These are phyloP conservation scores for Saccharomycopsis babjevae DNA, from an alignment of 805 yeast species.

Conservation along the genomic window DNA sequence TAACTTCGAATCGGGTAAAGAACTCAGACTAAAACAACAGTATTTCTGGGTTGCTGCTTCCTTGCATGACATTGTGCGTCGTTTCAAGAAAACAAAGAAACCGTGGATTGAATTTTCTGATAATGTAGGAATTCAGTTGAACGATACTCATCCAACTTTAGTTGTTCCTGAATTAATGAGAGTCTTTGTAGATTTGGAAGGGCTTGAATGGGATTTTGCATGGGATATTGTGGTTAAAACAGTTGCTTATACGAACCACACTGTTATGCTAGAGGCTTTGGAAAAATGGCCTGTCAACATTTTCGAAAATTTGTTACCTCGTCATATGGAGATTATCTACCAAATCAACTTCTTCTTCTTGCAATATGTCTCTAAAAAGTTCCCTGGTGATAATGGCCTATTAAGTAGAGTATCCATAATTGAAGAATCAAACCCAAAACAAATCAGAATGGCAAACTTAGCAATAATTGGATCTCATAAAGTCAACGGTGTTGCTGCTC, in stretches of 20 bases:
- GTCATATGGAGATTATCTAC: slow-evolving; percentile 85
- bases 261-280: slow-evolving; percentile 89
- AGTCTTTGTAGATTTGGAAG: slow-evolving; percentile 74
- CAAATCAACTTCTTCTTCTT: slow-evolving; percentile 75
- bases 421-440: slow-evolving; percentile 73
- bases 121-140: slow-evolving; percentile 82
- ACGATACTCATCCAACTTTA: slow-evolving; percentile 90
- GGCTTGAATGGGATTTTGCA: slow-evolving; percentile 70
- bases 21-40: slow-evolving; percentile 86
- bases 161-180: slow-evolving; percentile 87
- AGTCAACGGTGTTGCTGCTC: slow-evolving; percentile 93
- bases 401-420: slow-evolving; percentile 68
- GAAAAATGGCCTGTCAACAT: slow-evolving; percentile 92
- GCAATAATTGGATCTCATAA: slow-evolving; percentile 89
- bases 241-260: slow-evolving; percentile 89
- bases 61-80: slow-evolving; percentile 78
- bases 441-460: slow-evolving; percentile 83
- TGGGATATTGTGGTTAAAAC: slow-evolving; percentile 75
- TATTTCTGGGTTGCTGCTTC: slow-evolving; percentile 97
- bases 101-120: slow-evolving; percentile 81
- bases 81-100: slow-evolving; percentile 69
- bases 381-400: slow-evolving; percentile 64
- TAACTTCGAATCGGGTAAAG: slow-evolving; percentile 85
- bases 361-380: slow-evolving; percentile 60
- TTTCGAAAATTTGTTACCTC: slow-evolving; percentile 69